Conservation (phyloP, 331 rosid species). For the Malus hybrid region DNA sequence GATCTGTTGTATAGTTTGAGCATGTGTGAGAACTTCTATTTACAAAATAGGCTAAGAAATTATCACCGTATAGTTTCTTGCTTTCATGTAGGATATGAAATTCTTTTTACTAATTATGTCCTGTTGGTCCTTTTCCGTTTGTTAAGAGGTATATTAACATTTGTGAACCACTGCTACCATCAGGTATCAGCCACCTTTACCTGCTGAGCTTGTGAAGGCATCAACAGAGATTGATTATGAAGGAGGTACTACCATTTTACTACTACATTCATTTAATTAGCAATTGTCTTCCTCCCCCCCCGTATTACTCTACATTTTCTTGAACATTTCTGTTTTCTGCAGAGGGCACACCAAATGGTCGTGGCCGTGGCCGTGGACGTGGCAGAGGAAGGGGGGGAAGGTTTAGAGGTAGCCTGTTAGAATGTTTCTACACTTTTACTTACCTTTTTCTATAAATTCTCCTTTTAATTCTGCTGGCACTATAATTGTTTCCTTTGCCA, state of each 20-base stretch:
- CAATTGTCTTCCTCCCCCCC: background rate
- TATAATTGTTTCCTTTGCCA: background rate
- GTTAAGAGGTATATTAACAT: background rate
- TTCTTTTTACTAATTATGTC: background rate
- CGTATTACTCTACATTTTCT: background rate
- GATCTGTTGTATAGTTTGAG: background rate
- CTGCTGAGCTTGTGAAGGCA: slow-evolving; percentile 75
- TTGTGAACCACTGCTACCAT: background rate
- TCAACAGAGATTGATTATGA: slow-evolving; percentile 61
- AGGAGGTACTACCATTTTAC: slow-evolving; percentile 38
- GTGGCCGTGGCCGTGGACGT: slow-evolving; percentile 40
- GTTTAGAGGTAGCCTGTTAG: slow-evolving; percentile 49
- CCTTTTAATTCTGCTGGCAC: background rate
- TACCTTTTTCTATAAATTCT: background rate
- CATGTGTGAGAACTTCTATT: background rate
- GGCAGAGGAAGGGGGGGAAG: slow-evolving; percentile 77
- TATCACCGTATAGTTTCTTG: background rate
- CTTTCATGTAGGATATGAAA: background rate
- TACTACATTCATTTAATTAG: background rate
- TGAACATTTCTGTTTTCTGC: slow-evolving; percentile 8
- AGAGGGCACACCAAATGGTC: slow-evolving; percentile 78
- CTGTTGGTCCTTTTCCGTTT: background rate
- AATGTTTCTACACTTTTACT: background rate
- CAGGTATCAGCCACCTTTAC: slow-evolving; percentile 82
- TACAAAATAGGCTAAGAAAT: background rate